Percentiles rank a stretch among this genome's conserved stretches.
phyloP scores from a whole-genome alignment of 306 rosid species.

The Oxytropis ochrocephala region DNA sequence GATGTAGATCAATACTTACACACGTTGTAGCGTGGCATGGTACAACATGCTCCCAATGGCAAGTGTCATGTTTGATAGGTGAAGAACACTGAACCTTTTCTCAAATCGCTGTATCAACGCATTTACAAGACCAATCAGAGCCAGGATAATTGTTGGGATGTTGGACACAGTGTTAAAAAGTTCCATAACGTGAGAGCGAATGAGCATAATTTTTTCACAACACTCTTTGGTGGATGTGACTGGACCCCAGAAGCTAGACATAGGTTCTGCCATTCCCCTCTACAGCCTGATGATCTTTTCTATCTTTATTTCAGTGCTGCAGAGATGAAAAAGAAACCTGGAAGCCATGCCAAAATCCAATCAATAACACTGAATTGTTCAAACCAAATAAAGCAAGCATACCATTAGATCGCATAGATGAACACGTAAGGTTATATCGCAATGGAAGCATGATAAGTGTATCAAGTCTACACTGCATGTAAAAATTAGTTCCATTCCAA shows the following conservation, averaged over 20 bases:
- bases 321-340: constrained; percentile 22
- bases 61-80: constrained; percentile 76
- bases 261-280: constrained; percentile 58
- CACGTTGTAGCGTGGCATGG: constrained; percentile 78
- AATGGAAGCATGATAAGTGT: background rate
- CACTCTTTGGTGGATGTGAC: constrained; percentile 82
- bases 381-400: background rate
- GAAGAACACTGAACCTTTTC: constrained; percentile 87
- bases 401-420: background rate
- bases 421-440: background rate
- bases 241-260: constrained; percentile 88
- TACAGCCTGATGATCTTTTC: background rate
- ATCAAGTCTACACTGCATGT: background rate
- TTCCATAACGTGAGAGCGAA: constrained; percentile 75
- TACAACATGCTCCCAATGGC: constrained; percentile 88
- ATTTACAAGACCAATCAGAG: constrained; percentile 78
- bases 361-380: background rate
- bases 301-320: constrained; percentile 18
- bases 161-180: constrained; percentile 80
- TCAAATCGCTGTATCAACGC: constrained; percentile 84
- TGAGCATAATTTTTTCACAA: constrained; percentile 69
- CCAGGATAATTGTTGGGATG: constrained; percentile 70
- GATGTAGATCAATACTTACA: constrained; percentile 48
- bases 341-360: constrained; percentile 15
- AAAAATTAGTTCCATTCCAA: background rate